These are phyloP conservation scores for Alternaria sp. DNA, from an alignment of 2,329 filamentous ascomycete species.

Conservation along the genomic window DNA sequence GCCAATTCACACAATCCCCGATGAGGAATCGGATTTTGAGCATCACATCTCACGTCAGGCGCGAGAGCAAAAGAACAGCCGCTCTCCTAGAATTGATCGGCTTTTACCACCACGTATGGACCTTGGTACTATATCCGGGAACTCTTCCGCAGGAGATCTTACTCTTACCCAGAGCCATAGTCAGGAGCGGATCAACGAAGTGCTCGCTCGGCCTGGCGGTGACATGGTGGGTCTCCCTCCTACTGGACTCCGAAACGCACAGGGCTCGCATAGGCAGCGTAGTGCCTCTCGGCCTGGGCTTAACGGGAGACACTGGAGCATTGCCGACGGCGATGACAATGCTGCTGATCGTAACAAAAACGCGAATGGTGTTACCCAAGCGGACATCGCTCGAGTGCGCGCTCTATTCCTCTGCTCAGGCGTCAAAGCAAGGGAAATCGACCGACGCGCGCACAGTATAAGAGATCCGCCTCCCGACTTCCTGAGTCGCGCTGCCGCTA, in stretches of 20 bases:
- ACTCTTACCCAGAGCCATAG: constrained; percentile 29
- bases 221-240: constrained; percentile 36
- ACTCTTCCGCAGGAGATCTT: constrained; percentile 27
- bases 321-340: constrained; percentile 54
- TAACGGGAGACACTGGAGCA: constrained; percentile 62
- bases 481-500: constrained; percentile 51
- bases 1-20: constrained; percentile 32
- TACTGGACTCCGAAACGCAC: constrained; percentile 34
- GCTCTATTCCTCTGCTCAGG: constrained; percentile 81
- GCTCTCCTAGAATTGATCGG: constrained; percentile 52
- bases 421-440: constrained; percentile 87
- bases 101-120: constrained; percentile 61
- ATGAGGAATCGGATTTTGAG: constrained; percentile 30
- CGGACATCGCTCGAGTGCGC: constrained; percentile 81
- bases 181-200: constrained; percentile 38
- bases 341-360: constrained; percentile 36
- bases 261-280: constrained; percentile 19
- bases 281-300: constrained; percentile 46
- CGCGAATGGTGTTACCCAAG: constrained; percentile 50
- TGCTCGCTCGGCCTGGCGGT: constrained; percentile 42
- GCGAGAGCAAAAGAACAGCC: constrained; percentile 43
- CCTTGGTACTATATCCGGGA: constrained; percentile 35
- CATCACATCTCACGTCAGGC: constrained; percentile 53
- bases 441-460: constrained; percentile 64
- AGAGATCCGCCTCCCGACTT: constrained; percentile 41